Percentiles rank a stretch among this genome's conserved stretches.
These are phyloP conservation scores for Boletus bicolor DNA, from an alignment of 768 basidiomycete genomes.

Conservation along the genomic window DNA sequence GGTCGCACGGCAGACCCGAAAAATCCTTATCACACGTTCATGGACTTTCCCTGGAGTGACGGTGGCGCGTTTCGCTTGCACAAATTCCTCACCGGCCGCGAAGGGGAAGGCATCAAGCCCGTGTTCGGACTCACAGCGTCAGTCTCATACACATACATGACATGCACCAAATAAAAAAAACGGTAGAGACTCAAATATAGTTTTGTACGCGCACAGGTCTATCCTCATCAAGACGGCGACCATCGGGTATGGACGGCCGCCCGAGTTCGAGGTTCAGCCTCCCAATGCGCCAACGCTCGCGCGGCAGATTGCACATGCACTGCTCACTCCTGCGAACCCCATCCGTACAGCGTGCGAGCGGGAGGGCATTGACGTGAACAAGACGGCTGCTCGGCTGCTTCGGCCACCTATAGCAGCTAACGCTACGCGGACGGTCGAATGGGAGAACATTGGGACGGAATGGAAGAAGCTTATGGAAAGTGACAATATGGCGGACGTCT, in stretches of 20 bases:
- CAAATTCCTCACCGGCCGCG: constrained; percentile 81
- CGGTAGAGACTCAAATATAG: neutral
- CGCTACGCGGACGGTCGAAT: constrained; percentile 13
- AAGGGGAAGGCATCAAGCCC: constrained; percentile 83
- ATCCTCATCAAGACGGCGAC: constrained; percentile 51
- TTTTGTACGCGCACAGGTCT: constrained; percentile 31
- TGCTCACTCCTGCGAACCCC: constrained; percentile 30
- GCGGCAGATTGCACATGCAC: constrained; percentile 43
- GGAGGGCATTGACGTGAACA: constrained; percentile 25
- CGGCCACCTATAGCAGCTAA: constrained; percentile 4
- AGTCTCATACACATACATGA: constrained; percentile 26
- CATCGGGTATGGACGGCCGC: constrained; percentile 45
- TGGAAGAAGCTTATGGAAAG: constrained; percentile 19
- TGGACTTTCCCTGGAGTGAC: constrained; percentile 49
- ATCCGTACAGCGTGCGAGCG: constrained; percentile 25
- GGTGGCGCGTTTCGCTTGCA: constrained; percentile 52
- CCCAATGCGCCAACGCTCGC: constrained; percentile 39
- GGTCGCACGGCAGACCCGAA: constrained; percentile 48
- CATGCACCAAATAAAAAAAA: neutral
- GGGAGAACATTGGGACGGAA: constrained; percentile 19
- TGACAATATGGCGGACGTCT: neutral
- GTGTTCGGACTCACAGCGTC: constrained; percentile 86
- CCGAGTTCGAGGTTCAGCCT: constrained; percentile 45
- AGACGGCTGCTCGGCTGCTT: constrained; percentile 16
- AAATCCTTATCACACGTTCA: constrained; percentile 57